A percentile compares a stretch with the other conserved stretches of the same genome.
These are phyloP conservation scores for Calocybe gangraenosa DNA, from an alignment of 768 basidiomycete genomes.

Conservation along the genomic window DNA sequence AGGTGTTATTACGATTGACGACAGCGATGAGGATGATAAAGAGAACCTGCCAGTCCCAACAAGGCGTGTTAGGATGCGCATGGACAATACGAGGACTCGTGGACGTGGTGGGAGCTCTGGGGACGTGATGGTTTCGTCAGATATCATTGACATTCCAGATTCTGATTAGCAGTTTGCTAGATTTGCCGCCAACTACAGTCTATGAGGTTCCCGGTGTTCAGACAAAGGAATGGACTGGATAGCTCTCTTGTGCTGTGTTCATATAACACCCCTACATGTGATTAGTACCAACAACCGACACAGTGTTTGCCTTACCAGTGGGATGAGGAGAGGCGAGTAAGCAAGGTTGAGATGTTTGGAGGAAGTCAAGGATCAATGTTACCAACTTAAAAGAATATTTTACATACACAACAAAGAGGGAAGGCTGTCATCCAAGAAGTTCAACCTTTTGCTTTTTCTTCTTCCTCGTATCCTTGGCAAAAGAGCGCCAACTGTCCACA, in stretches of 20 bases:
- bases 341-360: background rate
- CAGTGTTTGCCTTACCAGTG: constrained; percentile 13
- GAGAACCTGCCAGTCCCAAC: constrained; percentile 55
- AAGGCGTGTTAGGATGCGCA: constrained; percentile 44
- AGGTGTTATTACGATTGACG: constrained; percentile 39
- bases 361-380: constrained; percentile 12
- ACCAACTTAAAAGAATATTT: constrained; percentile 16
- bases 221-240: background rate
- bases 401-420: constrained; percentile 19
- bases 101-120: constrained; percentile 10
- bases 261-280: constrained; percentile 4
- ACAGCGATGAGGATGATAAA: constrained; percentile 54
- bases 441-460: constrained; percentile 75
- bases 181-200: background rate
- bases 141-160: constrained; percentile 59
- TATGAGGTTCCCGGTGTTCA: background rate
- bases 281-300: constrained; percentile 8
- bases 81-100: constrained; percentile 16
- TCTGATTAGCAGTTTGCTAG: constrained; percentile 29
- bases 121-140: constrained; percentile 23
- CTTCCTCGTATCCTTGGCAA: constrained; percentile 65
- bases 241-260: background rate
- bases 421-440: constrained; percentile 54
- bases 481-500: constrained; percentile 81
- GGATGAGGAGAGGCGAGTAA: constrained; percentile 9